These are phyloP conservation scores for Phytopythium cucurbitacearum DNA, from an alignment of 352 stramenopile species.

Conservation along the genomic window DNA sequence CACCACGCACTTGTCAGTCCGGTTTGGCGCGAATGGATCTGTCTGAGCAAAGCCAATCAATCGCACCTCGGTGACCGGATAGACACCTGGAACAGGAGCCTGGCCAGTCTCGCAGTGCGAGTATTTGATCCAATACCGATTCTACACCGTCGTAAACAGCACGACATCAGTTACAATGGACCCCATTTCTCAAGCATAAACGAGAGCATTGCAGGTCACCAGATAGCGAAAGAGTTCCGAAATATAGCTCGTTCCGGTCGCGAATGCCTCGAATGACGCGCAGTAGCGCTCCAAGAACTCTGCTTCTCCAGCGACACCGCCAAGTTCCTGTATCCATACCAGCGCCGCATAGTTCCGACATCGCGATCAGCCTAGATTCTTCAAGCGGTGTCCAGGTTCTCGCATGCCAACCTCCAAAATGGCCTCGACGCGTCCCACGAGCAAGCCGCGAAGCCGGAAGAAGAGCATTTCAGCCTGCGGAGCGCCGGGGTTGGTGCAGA, in stretches of 20 bases:
- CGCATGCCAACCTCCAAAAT: slow-evolving; percentile 35
- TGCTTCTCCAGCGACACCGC: slow-evolving; percentile 48
- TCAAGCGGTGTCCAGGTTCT: neutral
- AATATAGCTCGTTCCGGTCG: slow-evolving; percentile 72
- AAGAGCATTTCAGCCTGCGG: slow-evolving; percentile 83
- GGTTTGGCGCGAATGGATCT: no score
- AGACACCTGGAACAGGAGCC: slow-evolving; percentile 78
- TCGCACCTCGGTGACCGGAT: slow-evolving; percentile 73
- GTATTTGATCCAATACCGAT: slow-evolving; percentile 87
- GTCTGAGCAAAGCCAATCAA: no score
- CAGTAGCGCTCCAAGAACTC: slow-evolving; percentile 73
- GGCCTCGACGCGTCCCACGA: slow-evolving; percentile 63
- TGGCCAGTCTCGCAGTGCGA: slow-evolving; percentile 83
- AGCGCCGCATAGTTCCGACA: no score
- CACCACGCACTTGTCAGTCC: neutral
- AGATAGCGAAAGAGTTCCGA: slow-evolving; percentile 83
- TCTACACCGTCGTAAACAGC: slow-evolving; percentile 21
- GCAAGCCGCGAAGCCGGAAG: slow-evolving; percentile 64
- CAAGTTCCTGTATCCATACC: slow-evolving; percentile 29
- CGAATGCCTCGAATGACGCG: slow-evolving; percentile 63
- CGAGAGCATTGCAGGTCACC: slow-evolving; percentile 7
- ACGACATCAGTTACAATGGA: neutral
- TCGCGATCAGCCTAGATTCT: no score
- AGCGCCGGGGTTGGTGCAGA: slow-evolving; percentile 78
- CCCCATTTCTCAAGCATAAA: neutral